A percentile compares a stretch with the other conserved stretches of the same genome.
Conservation (phyloP, 2,329 filamentous ascomycete genomes). For the Penicillium sp. region DNA sequence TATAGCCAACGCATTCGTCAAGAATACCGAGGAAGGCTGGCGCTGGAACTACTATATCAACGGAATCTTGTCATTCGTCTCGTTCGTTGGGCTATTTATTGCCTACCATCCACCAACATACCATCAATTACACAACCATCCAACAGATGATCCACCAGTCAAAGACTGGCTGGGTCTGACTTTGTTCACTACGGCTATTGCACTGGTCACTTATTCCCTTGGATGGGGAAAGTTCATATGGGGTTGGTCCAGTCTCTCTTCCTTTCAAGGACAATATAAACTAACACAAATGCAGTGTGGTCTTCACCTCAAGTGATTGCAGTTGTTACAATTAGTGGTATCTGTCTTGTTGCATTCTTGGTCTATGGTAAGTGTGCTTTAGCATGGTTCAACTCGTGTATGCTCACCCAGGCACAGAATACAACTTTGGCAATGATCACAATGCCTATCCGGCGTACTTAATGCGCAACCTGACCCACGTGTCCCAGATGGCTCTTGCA, state of each 20-base stretch:
- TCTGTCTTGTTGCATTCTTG: not conserved
- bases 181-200: conserved; percentile 1
- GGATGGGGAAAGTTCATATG: conserved; percentile 7
- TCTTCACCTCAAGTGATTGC: not conserved
- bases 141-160: not conserved
- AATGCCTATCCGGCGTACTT: conserved; percentile 6
- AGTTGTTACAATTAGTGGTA: not conserved
- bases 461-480: conserved; percentile 2
- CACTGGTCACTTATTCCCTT: conserved; percentile 2
- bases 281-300: not conserved
- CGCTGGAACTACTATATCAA: not conserved
- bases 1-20: not conserved
- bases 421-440: conserved; percentile 4
- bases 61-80: conserved; percentile 7
- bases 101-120: conserved; percentile 6
- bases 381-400: not conserved
- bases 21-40: not conserved
- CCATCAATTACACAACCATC: conserved; percentile 4
- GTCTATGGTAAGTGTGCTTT: not conserved
- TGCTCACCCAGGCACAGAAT: conserved; percentile 1
- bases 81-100: conserved; percentile 5
- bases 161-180: conserved; percentile 1
- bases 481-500: conserved; percentile 6
- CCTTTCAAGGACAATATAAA: not conserved
- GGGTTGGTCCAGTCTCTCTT: not conserved